Conservation (phyloP, 1,284 basidiomycete genomes). For the Dichomitus squalens region DNA sequence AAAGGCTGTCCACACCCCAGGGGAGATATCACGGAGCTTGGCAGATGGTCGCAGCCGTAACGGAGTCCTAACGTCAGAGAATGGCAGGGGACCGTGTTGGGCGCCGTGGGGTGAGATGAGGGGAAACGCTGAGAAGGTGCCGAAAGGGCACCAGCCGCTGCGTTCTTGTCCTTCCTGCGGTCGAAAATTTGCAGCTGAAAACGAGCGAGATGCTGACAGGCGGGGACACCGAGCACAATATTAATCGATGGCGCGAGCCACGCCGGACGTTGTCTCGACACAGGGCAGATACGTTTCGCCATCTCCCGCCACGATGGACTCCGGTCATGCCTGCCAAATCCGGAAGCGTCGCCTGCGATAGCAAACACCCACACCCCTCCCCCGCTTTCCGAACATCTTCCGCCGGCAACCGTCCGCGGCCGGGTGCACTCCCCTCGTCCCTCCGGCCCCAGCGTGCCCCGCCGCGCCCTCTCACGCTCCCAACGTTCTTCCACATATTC, state of each 20-base stretch:
- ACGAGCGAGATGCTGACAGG: slow-evolving; percentile 2
- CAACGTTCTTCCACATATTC: too few relatives aligned
- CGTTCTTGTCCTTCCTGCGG: background rate
- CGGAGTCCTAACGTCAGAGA: background rate
- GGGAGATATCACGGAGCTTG: slow-evolving; percentile 9
- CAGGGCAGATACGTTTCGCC: slow-evolving; percentile 22
- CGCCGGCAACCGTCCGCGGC: slow-evolving; percentile 7
- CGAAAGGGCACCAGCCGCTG: background rate
- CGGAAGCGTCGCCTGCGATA: slow-evolving; percentile 12
- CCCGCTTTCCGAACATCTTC: slow-evolving; percentile 23
- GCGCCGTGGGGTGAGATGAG: slow-evolving; percentile 4
- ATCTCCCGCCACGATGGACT: slow-evolving; percentile 3
- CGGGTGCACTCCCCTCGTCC: background rate
- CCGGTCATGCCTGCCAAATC: slow-evolving; percentile 8
- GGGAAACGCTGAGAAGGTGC: background rate
- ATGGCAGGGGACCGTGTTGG: background rate
- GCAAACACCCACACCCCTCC: slow-evolving; percentile 10
- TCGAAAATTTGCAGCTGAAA: slow-evolving; percentile 9
- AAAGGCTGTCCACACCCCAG: slow-evolving; percentile 1
- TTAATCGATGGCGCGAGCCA: slow-evolving; percentile 4
- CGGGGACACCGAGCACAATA: background rate
- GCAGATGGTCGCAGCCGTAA: slow-evolving; percentile 11
- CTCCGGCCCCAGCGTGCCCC: background rate
- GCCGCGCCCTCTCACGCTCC: too few relatives aligned
- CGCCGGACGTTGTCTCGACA: background rate